These are phyloP conservation scores for Paspalum notatum DNA, from an alignment of 176 grass and related monocot genomes.

Conservation along the genomic window DNA sequence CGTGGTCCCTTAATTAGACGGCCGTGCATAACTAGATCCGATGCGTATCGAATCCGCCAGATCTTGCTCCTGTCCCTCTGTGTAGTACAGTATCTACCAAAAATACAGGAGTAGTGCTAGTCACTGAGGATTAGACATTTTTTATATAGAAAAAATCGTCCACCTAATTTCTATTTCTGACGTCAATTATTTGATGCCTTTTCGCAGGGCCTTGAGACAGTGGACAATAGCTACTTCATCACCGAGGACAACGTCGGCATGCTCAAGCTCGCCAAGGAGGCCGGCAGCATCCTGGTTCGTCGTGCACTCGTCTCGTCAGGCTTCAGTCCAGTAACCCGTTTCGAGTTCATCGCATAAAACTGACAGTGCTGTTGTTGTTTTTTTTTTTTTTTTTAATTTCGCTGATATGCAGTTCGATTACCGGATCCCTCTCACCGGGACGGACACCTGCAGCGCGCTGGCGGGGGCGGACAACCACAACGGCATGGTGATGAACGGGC, in stretches of 20 bases:
- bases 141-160: background rate
- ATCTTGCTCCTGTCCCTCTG: background rate
- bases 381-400: fast-evolving
- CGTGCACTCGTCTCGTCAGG: background rate
- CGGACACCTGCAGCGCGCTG: conserved; percentile 60
- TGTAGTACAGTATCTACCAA: too few relatives aligned
- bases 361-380: background rate
- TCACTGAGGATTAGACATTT: background rate
- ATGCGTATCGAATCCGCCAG: conserved; percentile 25
- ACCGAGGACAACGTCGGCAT: conserved; percentile 90
- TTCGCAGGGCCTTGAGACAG: conserved; percentile 64
- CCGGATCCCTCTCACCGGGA: conserved; percentile 56
- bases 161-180: background rate
- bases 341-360: background rate
- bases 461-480: conserved; percentile 30
- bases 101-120: too few relatives aligned
- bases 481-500: conserved; percentile 75
- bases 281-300: conserved; percentile 77
- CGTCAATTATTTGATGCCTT: background rate
- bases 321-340: too few relatives aligned
- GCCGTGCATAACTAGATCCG: conserved; percentile 11
- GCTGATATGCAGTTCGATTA: conserved; percentile 68
- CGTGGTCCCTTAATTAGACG: background rate
- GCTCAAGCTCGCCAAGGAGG: conserved; percentile 92
- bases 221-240: conserved; percentile 94